Percentiles rank a stretch among this genome's conserved stretches.
phyloP scores from a whole-genome alignment of 2,329 filamentous ascomycete genomes.

The Nothophoma quercina region DNA sequence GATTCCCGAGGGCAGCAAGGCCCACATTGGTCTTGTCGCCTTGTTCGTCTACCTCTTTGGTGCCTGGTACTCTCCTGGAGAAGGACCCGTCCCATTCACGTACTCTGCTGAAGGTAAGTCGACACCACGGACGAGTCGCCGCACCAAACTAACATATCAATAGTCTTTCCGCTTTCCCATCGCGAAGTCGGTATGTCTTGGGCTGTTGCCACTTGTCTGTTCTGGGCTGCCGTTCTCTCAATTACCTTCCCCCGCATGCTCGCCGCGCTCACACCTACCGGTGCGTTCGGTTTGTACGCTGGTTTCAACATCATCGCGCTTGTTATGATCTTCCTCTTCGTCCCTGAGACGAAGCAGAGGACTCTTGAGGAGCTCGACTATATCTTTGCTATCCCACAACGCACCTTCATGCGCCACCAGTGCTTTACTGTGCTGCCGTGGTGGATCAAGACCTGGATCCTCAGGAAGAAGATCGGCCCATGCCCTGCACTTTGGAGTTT shows the following conservation, averaged over 20 bases:
- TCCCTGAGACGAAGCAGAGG: constrained; percentile 43
- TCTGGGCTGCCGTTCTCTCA: constrained; percentile 51
- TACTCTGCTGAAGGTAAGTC: constrained; percentile 74
- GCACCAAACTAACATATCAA: too few species aligned
- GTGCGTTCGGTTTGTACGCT: constrained; percentile 52
- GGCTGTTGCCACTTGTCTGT: constrained; percentile 51
- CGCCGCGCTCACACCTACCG: constrained; percentile 43
- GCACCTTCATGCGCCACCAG: constrained; percentile 50
- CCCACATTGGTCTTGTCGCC: constrained; percentile 58
- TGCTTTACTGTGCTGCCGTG: constrained; percentile 52
- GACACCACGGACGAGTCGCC: too few species aligned
- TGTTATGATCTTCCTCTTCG: constrained; percentile 40
- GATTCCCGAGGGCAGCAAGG: constrained; percentile 51
- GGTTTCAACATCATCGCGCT: constrained; percentile 40
- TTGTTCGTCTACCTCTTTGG: constrained; percentile 66
- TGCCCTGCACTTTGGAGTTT: constrained; percentile 29
- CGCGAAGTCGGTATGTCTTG: constrained; percentile 57
- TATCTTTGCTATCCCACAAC: constrained; percentile 51
- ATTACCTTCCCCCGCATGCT: constrained; percentile 51
- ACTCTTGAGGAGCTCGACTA: constrained; percentile 44
- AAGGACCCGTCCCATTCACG: constrained; percentile 65
- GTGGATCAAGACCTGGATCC: constrained; percentile 53
- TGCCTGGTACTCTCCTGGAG: constrained; percentile 51
- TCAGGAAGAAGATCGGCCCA: constrained; percentile 41
- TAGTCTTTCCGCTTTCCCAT: constrained; percentile 73